Evolutionary conservation across 2,329 filamentous ascomycete species (phyloP), one percentile per base, ranked within the genome.

Genomic region (Chrysoporthe deuterocubensis): DNA sequence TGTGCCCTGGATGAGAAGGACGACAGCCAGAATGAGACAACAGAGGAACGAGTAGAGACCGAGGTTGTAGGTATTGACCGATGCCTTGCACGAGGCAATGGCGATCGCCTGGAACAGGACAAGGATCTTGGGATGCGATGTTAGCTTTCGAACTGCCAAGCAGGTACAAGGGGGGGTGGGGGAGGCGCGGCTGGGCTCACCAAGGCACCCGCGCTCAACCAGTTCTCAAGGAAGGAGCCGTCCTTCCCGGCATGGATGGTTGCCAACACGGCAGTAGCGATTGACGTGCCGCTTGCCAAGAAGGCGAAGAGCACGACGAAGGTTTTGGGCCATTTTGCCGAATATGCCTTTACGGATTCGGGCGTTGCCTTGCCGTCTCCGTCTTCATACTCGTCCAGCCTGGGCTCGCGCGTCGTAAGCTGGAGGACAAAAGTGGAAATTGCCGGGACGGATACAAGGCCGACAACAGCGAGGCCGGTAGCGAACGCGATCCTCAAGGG

Each of bases 331-430:
- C 83, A 73, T 67, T 81, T 86, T 71, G 87, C 85, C 40, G 90
- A 90, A 74, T 90, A 94, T 50, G 82, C 82, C 32, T 83, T 83
- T 64, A 88, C 75, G 1, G 89, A 88, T 74, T 90, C 88, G 52
- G 86, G 83, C 0, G 88, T 90, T 43, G 89, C 90, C 71, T 85
- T 82, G 61, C 92, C 92, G 78, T 94, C 92, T 70, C 84, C 79
- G 74, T 94, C 92, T 72, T 89, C 81, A 74, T 94, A 94, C 14
- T 83, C 80, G 13, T 84, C 80, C 67, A 78, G 79, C 66, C 71
- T 75, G 40, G 70, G 74, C 67, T 76, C 73, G 56, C 73, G 72
- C 60, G 66, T 75, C 69, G 61, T 71, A 50, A 76, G 72, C 73
- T 69, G 75, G 59, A 57, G 60, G 50, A 74, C 72, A 67, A 76